Base-by-base conservation (phyloP, 768 basidiomycete species). In the Mycena latifolia region DNA sequence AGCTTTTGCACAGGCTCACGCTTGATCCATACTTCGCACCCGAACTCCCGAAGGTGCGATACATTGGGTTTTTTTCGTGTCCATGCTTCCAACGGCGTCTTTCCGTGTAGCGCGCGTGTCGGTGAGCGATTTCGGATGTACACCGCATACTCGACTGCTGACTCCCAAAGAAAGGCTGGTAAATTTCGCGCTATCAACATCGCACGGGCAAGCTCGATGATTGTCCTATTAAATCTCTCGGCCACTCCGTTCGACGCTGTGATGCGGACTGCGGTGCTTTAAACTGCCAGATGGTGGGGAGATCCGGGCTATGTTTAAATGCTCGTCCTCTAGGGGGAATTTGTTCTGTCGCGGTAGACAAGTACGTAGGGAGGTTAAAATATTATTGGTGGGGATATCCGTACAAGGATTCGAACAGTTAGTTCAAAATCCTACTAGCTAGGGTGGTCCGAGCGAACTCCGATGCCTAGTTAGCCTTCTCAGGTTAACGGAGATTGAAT, bases 161-260 rank as follows among this genome's bases (percentile, higher is more conserved):
- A 66, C 5, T 70, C 64, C 74, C 77, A 78, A 35, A 73, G 65
- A 17, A 50, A 69, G 12, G 61, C 55, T 27, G 52, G 0, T 1
- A 80, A 33, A 12, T 72, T 68, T 6, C 61, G 28, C 11, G 61
- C 74, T 37, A 78, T 71, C 2, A 83, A 5, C 79, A 84, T 83
- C 0, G 78, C 70, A 0, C 69, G 28, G 1, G 66, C 73, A 2
- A 80, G 45, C 48, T 81, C 74, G 0, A 79, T 25, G 0, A 79
- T 37, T 0, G 77, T 82, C 5, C 71, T 33, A 54, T 83, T 83
- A n/a, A 75, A 74, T 0, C 74, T 51, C 39, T 86, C 81, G 0
- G 82, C 82, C 0, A 83, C 70, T 0, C 83, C 78, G 62, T 83
- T 83, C 28, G 82, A 79, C 0, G 76, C 67, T n/a, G n/a, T n/a